Evolutionary conservation across 2,329 filamentous ascomycete genomes (phyloP).

Genomic region (Colletotrichum abscissum): DNA sequence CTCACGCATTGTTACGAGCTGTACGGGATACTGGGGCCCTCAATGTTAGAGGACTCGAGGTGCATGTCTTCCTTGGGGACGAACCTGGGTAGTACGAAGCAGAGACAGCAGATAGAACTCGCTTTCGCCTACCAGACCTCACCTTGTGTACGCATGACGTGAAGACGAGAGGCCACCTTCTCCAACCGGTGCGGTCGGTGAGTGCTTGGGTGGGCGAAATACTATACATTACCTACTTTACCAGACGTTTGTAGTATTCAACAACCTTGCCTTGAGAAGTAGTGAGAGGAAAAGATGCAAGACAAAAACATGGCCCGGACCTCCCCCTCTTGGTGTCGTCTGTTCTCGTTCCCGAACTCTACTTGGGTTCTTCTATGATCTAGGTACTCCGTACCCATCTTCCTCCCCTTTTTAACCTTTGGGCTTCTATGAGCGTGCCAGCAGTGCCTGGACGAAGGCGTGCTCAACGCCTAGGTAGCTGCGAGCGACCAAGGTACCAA

Average conservation of each 20-base stretch:
- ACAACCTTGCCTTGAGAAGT: neutral
- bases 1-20: neutral
- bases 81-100: neutral
- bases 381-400: neutral
- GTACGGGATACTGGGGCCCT: neutral
- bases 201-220: neutral
- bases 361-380: neutral
- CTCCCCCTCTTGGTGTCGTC: neutral
- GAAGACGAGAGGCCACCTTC: neutral
- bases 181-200: neutral
- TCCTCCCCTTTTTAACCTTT: neutral
- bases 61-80: neutral
- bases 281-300: neutral
- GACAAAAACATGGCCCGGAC: neutral
- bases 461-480: neutral
- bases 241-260: no score
- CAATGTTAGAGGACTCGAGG: neutral
- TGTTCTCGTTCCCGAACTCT: neutral
- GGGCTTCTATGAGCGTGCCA: neutral
- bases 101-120: neutral
- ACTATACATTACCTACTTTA: neutral
- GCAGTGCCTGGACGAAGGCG: neutral
- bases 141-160: neutral
- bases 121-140: neutral
- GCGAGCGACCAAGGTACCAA: neutral